phyloP scores from a whole-genome alignment of 768 basidiomycete species.

The Boletus sp. region DNA sequence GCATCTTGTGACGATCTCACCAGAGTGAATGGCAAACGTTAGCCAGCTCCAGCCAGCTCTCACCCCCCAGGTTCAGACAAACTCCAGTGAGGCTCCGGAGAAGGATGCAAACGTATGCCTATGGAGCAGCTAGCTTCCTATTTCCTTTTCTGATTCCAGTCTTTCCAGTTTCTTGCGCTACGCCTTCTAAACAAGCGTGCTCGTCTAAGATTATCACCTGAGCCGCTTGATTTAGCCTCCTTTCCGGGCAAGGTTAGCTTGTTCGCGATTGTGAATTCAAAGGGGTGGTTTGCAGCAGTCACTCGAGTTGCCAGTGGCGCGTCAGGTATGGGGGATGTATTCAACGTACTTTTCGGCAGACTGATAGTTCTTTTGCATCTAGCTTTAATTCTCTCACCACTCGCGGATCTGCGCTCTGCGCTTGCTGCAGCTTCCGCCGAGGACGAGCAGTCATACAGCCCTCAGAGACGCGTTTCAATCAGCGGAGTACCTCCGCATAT shows the following conservation, averaged over 20 bases:
- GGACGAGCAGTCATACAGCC: constrained; percentile 43
- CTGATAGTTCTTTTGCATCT: background rate
- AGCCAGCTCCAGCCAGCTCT: constrained; percentile 30
- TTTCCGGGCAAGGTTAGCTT: constrained; percentile 46
- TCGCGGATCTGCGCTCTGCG: constrained; percentile 56
- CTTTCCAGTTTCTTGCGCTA: constrained; percentile 36
- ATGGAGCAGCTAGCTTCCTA: background rate
- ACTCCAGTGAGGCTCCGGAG: constrained; percentile 24
- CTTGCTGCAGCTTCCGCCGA: constrained; percentile 41
- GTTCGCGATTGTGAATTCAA: constrained; percentile 56
- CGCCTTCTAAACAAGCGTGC: constrained; percentile 54
- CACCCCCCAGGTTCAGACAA: constrained; percentile 22
- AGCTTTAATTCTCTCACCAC: constrained; percentile 63
- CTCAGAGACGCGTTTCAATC: constrained; percentile 49
- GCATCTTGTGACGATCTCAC: background rate
- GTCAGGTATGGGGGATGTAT: constrained; percentile 34
- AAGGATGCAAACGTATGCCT: constrained; percentile 31
- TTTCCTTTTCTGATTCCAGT: constrained; percentile 2
- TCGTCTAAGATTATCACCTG: constrained; percentile 59
- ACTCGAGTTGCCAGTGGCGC: constrained; percentile 33
- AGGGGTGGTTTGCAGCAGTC: constrained; percentile 70
- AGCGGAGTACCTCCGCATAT: constrained; percentile 46
- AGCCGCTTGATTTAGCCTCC: constrained; percentile 41
- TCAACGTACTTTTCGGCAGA: background rate
- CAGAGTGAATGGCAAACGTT: constrained; percentile 26